Percentiles rank a stretch among this genome's conserved stretches.
Evolutionary conservation across 345 rosid genomes (phyloP).

Genomic region (Microthlaspi erraticum): DNA sequence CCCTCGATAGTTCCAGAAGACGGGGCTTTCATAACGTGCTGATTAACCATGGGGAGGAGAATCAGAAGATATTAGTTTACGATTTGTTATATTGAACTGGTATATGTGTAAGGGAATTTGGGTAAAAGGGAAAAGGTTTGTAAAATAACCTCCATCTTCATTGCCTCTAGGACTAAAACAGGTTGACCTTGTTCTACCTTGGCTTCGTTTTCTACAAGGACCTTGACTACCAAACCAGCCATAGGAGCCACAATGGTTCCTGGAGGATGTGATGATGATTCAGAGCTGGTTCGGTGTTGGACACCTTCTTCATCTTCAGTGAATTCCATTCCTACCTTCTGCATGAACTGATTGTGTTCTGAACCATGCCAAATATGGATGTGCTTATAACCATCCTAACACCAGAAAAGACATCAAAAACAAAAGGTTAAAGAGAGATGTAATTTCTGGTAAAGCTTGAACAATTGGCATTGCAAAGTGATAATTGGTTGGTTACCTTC

Average conservation of each 20-base stretch:
- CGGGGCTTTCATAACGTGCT: conserved; percentile 92
- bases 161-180: conserved; percentile 84
- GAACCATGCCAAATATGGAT: conserved; percentile 78
- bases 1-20: conserved; percentile 67
- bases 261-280: conserved; percentile 59
- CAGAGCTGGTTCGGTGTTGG: conserved; percentile 59
- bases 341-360: conserved; percentile 69
- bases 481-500: conserved; percentile 56
- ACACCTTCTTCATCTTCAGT: conserved; percentile 62
- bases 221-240: conserved; percentile 96
- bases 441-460: conserved; percentile 17
- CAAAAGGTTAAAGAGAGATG: conserved; percentile 20
- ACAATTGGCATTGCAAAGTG: not conserved
- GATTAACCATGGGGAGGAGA: not conserved
- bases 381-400: conserved; percentile 68
- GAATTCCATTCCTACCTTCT: conserved; percentile 61
- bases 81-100: not conserved
- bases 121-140: conserved; percentile 4
- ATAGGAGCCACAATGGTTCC: conserved; percentile 84
- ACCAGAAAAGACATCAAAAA: conserved; percentile 39
- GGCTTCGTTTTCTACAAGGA: conserved; percentile 67
- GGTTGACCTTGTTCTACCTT: conserved; percentile 83
- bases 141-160: conserved; percentile 94
- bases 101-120: not conserved
- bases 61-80: conserved; percentile 13